Evolutionary conservation across 2,329 filamentous ascomycete genomes (phyloP), one percentile per base, ranked within the genome.

Genomic region (Seiridium unicorne): DNA sequence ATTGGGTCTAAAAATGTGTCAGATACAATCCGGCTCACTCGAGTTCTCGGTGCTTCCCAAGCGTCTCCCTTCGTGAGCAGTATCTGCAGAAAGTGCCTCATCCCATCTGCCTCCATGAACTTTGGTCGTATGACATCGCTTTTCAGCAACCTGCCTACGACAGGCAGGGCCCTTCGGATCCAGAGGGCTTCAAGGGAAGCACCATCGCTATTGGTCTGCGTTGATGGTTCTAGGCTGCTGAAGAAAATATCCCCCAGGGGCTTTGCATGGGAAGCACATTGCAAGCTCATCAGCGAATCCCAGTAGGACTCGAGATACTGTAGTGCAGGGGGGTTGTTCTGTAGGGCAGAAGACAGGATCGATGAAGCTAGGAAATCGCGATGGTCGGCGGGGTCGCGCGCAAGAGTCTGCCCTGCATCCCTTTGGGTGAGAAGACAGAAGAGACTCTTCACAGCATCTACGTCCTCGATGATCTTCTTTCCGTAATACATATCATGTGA

Each of bases 401-500:
- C 49, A 46, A 57, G 49, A 18, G 59, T 61, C 55, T 66, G 63
- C 8, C 66, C 63, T 1, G 65, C 60, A 18, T 70, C 68, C 26
- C 66, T 60, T n/a, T 66, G 63, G 35, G 72, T 73, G 72, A 86
- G 81, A 44, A 87, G 74, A 68, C 85, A 87, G 61, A 89, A 74
- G 2, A 89, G 78, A n/a, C 79, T 73, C 63, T 78, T 79, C 57
- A 88, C 65, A 1, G 81, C 81, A 2, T 80, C 79, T 3, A 76
- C 68, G 64, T 88, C 82, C 69, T 86, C 82, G 31, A 81, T 78
- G 60, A 89, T 81, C 70, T 88, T 84, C 18, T 87, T 76, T 8
- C 88, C 88, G 71, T 89, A 90, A 75, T 89, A 90, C 63, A 89
- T 85, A 71, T 89, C 88, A 71, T 90, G 87, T 0, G 87, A 83